Conservation (phyloP, 257 asterid genomes). For the Penstemon davidsonii region DNA sequence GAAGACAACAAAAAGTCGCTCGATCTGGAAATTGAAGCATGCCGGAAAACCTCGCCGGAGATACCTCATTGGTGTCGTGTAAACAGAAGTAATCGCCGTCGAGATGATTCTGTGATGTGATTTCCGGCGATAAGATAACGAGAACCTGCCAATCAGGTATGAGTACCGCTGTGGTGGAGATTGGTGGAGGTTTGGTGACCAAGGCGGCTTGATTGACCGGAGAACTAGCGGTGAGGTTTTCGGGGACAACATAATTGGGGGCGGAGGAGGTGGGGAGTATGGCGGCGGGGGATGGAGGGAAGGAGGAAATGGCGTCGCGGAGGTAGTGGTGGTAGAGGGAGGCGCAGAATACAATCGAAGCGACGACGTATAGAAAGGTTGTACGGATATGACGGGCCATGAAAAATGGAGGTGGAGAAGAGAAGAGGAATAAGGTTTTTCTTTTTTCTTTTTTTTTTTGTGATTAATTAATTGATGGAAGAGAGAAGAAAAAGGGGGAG, state of each 20-base stretch:
- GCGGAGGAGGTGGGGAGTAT: slow-evolving; percentile 16
- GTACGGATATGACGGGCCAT: slow-evolving; percentile 66
- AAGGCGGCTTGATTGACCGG: not conserved
- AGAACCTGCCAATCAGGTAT: slow-evolving; percentile 83
- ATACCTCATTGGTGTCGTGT: slow-evolving; percentile 36
- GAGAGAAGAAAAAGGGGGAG: too few relatives aligned
- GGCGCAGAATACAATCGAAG: slow-evolving; percentile 48
- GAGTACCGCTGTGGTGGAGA: slow-evolving; percentile 53
- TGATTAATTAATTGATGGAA: too few relatives aligned
- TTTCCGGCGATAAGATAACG: slow-evolving; percentile 47
- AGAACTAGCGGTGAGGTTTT: slow-evolving; percentile 20
- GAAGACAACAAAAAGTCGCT: slow-evolving; percentile 46
- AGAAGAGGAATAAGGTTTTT: too few relatives aligned
- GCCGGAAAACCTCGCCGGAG: slow-evolving; percentile 54
- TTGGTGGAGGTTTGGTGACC: not conserved
- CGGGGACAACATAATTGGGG: slow-evolving; percentile 27
- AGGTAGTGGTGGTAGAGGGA: slow-evolving; percentile 57
- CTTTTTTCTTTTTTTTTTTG: too few relatives aligned
- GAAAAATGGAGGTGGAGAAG: too few relatives aligned
- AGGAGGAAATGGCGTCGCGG: slow-evolving; percentile 31
- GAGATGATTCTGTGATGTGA: not conserved
- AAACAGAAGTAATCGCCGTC: slow-evolving; percentile 38
- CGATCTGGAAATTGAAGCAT: slow-evolving; percentile 56
- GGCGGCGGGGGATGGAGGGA: slow-evolving; percentile 9
- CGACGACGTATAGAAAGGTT: slow-evolving; percentile 48